Evolutionary conservation across 2,329 filamentous ascomycete species (phyloP).

Genomic region (Alternaria novae-zelandiae): DNA sequence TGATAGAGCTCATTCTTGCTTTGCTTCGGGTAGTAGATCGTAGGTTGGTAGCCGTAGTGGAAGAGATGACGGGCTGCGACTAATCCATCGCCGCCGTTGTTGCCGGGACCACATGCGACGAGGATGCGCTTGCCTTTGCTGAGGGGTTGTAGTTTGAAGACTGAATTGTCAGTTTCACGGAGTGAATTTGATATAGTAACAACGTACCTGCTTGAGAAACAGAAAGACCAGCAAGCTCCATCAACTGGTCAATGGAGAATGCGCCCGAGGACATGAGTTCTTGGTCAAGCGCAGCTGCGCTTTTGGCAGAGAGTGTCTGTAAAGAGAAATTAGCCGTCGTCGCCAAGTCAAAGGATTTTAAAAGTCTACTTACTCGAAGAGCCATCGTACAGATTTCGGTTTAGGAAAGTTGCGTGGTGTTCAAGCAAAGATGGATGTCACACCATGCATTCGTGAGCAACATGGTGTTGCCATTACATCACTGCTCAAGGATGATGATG

Average conservation of each 20-base stretch:
- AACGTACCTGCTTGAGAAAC: conserved; percentile 82
- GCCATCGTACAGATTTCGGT: conserved; percentile 13
- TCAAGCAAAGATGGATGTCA: background rate
- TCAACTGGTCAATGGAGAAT: conserved; percentile 94
- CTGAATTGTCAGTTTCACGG: conserved; percentile 39
- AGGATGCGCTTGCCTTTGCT: conserved; percentile 74
- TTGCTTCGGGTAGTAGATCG: conserved; percentile 91
- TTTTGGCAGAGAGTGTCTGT: conserved; percentile 85
- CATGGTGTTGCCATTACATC: conserved; percentile 40
- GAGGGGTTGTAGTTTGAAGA: conserved; percentile 83
- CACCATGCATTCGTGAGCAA: background rate
- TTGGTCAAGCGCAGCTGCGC: conserved; percentile 85
- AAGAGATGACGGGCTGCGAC: conserved; percentile 91
- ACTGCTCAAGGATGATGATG: conserved; percentile 16
- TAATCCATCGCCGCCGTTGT: conserved; percentile 85
- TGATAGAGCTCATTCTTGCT: conserved; percentile 89
- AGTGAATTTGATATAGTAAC: background rate
- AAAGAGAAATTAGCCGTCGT: background rate
- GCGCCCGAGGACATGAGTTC: conserved; percentile 90
- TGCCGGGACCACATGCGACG: conserved; percentile 86
- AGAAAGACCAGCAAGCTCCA: conserved; percentile 93
- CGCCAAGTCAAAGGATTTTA: background rate
- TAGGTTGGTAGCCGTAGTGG: conserved; percentile 89
- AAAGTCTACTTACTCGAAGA: conserved; percentile 13
- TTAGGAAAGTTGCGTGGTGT: background rate